Base-by-base conservation (phyloP, 2,329 filamentous ascomycete species). In the Cladophialophora psammophila region DNA sequence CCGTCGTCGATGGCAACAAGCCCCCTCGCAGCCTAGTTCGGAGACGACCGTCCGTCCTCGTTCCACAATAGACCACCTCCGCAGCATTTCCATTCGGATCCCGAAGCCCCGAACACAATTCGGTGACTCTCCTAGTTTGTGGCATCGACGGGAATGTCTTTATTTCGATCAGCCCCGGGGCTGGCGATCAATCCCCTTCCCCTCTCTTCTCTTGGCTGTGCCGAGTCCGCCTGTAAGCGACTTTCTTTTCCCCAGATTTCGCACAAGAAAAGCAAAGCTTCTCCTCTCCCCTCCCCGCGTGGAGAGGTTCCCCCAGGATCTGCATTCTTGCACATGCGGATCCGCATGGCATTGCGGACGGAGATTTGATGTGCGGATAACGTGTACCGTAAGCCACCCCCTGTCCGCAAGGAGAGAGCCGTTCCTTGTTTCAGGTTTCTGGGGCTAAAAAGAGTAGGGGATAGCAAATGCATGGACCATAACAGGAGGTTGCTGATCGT, bases 281-380 rank as follows among this genome's bases (percentile, higher is more conserved):
- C 34, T 53, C 53, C 55, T 34, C 12, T 53, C 31, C 34, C 15
- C 45, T 61, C 59, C 48, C 59, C 59, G 59, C 59, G 59, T 61
- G 59, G 59, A 54, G 59, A 52, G n/a, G n/a, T 13, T 26, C 26
- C 42, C 34, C 59, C 59, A 52, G 59, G 59, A 61, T 61, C 59
- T 52, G 34, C 59, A 53, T 54, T 34, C n/a, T 31, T 31, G 42
- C 8, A 38, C 18, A 54, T 61, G 59, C 59, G 59, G 59, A 40
- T 61, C 59, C 59, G 59, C 59, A 61, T 50, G 12, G 36, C 40
- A 60, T 53, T 7, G 12, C 59, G 45, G 48, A 20, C 20, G 57
- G 26, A 48, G 38, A 36, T 26, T 26, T 60, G 18, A 50, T 38
- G 48, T 61, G 59, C 59, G 57, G 57, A 45, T 50, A 45, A 34